phyloP scores from a whole-genome alignment of 164 flowering plant species.

The Dillenia suffruticosa region DNA sequence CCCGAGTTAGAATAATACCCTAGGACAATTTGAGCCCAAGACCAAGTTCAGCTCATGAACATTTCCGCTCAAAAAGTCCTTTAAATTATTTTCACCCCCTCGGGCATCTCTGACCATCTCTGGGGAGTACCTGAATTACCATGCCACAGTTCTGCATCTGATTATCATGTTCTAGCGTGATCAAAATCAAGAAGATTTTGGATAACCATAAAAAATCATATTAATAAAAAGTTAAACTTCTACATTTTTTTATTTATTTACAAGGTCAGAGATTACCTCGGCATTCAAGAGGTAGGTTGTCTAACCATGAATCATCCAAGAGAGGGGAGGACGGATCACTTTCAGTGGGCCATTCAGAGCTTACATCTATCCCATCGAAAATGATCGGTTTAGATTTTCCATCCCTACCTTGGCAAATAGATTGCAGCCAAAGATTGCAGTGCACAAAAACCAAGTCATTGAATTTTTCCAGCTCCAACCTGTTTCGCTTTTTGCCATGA shows the following conservation, averaged over 20 bases:
- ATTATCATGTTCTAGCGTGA: too few species aligned
- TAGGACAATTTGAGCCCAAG: too few species aligned
- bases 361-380: constrained; percentile 61
- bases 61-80: too few species aligned
- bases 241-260: constrained; percentile 6
- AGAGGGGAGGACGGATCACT: constrained; percentile 40
- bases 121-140: too few species aligned
- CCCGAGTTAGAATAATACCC: too few species aligned
- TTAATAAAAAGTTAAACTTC: too few species aligned
- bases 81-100: too few species aligned
- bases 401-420: constrained; percentile 35
- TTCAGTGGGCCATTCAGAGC: constrained; percentile 65
- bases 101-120: too few species aligned
- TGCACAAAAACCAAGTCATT: constrained; percentile 67
- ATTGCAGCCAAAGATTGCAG: constrained; percentile 63
- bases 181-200: too few species aligned
- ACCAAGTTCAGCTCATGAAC: too few species aligned
- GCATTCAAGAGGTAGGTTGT: constrained; percentile 40
- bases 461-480: constrained; percentile 48
- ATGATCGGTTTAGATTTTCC: constrained; percentile 47
- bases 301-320: constrained; percentile 68
- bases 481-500: constrained; percentile 45
- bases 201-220: too few species aligned
- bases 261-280: constrained; percentile 30
- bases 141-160: too few species aligned